Percentiles rank a stretch among this genome's conserved stretches.
Evolutionary conservation across 768 basidiomycete genomes (phyloP).

Genomic region (Leccinum aurantiacum): DNA sequence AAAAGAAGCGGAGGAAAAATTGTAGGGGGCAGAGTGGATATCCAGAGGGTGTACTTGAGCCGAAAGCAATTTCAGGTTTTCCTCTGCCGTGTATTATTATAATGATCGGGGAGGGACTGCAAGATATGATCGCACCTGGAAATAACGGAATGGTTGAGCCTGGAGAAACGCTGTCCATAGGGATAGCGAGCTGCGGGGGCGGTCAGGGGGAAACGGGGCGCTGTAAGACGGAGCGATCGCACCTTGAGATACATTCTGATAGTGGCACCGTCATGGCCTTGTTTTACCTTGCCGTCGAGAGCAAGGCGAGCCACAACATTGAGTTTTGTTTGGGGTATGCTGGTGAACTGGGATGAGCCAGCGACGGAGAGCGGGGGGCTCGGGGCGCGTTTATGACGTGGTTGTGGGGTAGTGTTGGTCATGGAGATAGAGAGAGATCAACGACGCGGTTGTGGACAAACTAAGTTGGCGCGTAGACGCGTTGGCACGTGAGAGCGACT

Average conservation of each 20-base stretch:
- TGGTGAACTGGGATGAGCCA: conserved; percentile 45
- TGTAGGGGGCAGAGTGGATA: conserved; percentile 67
- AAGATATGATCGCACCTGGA: conserved; percentile 47
- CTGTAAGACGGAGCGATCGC: conserved; percentile 8
- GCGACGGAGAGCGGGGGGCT: conserved; percentile 34
- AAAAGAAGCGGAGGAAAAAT: conserved; percentile 61
- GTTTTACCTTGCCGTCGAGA: conserved; percentile 71
- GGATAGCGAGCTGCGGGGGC: conserved; percentile 56
- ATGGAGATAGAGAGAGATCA: background rate
- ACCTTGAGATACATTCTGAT: conserved; percentile 82
- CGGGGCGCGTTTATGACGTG: conserved; percentile 31
- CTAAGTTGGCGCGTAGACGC: conserved; percentile 20
- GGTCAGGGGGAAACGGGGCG: conserved; percentile 2
- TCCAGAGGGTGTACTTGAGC: conserved; percentile 80
- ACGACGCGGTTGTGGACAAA: conserved; percentile 7
- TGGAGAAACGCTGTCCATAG: conserved; percentile 63
- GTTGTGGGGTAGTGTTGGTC: conserved; percentile 14
- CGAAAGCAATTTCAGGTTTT: conserved; percentile 70
- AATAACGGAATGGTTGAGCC: conserved; percentile 71
- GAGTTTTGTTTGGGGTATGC: conserved; percentile 47
- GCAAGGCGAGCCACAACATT: conserved; percentile 74
- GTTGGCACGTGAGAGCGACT: conserved; percentile 19
- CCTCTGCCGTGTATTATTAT: conserved; percentile 49
- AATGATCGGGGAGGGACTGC: background rate
- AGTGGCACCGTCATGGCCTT: conserved; percentile 60